phyloP scores from a whole-genome alignment of 2,329 filamentous ascomycete genomes.

The Sphaerulina populicola region DNA sequence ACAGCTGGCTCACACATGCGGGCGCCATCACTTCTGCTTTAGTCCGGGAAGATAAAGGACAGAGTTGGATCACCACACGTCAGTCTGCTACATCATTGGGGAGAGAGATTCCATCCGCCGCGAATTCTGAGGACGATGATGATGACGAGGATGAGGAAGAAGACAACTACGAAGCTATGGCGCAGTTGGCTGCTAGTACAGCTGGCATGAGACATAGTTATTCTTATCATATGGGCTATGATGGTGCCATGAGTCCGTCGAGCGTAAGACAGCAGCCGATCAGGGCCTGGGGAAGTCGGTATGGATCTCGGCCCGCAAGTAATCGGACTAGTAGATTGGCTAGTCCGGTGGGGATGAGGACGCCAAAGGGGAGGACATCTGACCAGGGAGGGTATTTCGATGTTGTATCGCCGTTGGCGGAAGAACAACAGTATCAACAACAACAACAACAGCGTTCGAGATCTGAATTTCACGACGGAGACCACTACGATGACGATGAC shows the following conservation, averaged over 20 bases:
- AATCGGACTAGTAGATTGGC: slow-evolving; percentile 35
- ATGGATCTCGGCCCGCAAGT: slow-evolving; percentile 34
- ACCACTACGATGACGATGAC: slow-evolving; percentile 29
- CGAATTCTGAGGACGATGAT: slow-evolving; percentile 21
- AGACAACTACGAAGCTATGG: slow-evolving; percentile 32
- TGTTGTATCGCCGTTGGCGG: neutral
- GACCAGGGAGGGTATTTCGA: slow-evolving; percentile 28
- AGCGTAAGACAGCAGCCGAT: slow-evolving; percentile 20
- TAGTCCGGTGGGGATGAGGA: slow-evolving; percentile 34
- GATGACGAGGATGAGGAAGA: slow-evolving; percentile 32
- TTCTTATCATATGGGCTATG: neutral
- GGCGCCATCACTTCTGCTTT: slow-evolving; percentile 50
- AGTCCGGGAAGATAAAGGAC: slow-evolving; percentile 54
- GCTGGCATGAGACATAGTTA: slow-evolving; percentile 13
- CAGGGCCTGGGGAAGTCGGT: slow-evolving; percentile 27
- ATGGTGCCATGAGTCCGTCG: slow-evolving; percentile 17
- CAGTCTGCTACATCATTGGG: slow-evolving; percentile 42
- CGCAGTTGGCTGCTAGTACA: slow-evolving; percentile 25
- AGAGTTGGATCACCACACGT: slow-evolving; percentile 51
- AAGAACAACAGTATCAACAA: slow-evolving; percentile 8
- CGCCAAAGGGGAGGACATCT: slow-evolving; percentile 22
- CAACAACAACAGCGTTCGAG: slow-evolving; percentile 4
- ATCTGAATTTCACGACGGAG: slow-evolving; percentile 45
- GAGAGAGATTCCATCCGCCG: slow-evolving; percentile 4
- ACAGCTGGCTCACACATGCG: slow-evolving; percentile 54